Conservation (phyloP, 2,329 filamentous ascomycete species). For the Dactylellina cionopaga region DNA sequence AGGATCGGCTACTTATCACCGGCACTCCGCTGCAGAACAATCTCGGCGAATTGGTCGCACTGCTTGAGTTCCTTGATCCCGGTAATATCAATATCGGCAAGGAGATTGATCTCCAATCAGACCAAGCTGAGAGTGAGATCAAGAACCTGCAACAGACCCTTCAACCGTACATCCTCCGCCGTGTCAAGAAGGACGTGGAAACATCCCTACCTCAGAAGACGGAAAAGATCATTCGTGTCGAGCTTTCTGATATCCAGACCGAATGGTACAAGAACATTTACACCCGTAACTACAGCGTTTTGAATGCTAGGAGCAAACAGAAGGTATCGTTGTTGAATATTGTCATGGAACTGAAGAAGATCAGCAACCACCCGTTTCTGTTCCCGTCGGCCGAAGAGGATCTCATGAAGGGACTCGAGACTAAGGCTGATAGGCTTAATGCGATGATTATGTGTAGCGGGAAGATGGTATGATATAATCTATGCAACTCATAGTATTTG, state of each 20-base stretch:
- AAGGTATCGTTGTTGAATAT: slow-evolving; percentile 97
- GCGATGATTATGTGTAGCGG: slow-evolving; percentile 95
- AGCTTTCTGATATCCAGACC: slow-evolving; percentile 92
- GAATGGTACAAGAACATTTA: slow-evolving; percentile 99
- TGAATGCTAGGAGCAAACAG: slow-evolving; percentile 84
- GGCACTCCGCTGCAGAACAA: slow-evolving; percentile 98
- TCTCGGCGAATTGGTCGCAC: slow-evolving; percentile 85
- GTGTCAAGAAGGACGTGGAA: slow-evolving; percentile 97
- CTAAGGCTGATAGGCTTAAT: slow-evolving; percentile 89
- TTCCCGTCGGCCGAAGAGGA: slow-evolving; percentile 93
- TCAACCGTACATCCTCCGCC: slow-evolving; percentile 90
- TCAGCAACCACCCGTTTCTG: slow-evolving; percentile 98
- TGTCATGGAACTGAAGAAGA: slow-evolving; percentile 99
- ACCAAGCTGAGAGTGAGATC: slow-evolving; percentile 86
- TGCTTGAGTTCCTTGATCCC: slow-evolving; percentile 98
- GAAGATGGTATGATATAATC: slow-evolving; percentile 89
- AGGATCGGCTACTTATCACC: slow-evolving; percentile 90
- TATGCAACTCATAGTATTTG: not conserved
- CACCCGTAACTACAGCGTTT: slow-evolving; percentile 91
- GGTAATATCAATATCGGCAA: slow-evolving; percentile 90
- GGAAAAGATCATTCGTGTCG: slow-evolving; percentile 98
- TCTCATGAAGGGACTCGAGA: slow-evolving; percentile 80
- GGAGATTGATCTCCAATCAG: slow-evolving; percentile 83
- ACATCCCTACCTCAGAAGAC: slow-evolving; percentile 96
- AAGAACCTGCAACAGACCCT: slow-evolving; percentile 85